Base-by-base conservation (phyloP, 257 asterid species). In the Solanum lycopersicoides region DNA sequence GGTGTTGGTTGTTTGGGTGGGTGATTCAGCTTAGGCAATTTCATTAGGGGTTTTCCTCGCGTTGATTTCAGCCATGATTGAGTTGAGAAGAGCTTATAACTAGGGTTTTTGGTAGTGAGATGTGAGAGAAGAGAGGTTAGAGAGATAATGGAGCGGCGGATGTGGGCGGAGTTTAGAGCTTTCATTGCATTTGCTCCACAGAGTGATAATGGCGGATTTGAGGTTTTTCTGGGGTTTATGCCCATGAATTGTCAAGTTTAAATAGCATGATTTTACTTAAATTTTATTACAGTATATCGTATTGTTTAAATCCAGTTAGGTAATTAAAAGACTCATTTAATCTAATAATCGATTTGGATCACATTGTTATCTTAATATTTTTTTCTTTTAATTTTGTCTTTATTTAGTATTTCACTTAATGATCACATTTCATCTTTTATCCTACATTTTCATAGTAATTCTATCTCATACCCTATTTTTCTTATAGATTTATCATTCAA, bases 131-230 rank as follows among this genome's bases (percentile, higher is more conserved):
- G 47, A 89, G 90, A 42, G 88, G 88, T 69, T 47, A 91, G 86
- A 50, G 92, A 74, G 76, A 88, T 74, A 32, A 88, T 72, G 65
- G 66, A 77, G 87, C 92, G 94, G 90, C 94, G 90, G 84, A 86
- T 30, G 85, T 68, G 34, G 72, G 65, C 14, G 72, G 88, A 50
- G 45, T 72, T 42, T 41, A 71, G 83, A 30, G 50, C 50, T 92
- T 30, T 68, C 75, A 68, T 68, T 71, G 77, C 25, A n/a, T 63
- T 63, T 63, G 71, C 1, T n/a, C 35, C 12, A 50, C 25, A 79
- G 39, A 45, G 65, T 44, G 84, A 79, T 30, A 25, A 79, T 79
- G 84, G 65, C 65, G 41, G 15, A 45, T 79, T 28, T 44, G 39
- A 30, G 63, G 13, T 42, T 77, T 76, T 44, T 77, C 60, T 7